phyloP scores from a whole-genome alignment of 495 filamentous ascomycete species.

The Aspergillus egyptiacus region DNA sequence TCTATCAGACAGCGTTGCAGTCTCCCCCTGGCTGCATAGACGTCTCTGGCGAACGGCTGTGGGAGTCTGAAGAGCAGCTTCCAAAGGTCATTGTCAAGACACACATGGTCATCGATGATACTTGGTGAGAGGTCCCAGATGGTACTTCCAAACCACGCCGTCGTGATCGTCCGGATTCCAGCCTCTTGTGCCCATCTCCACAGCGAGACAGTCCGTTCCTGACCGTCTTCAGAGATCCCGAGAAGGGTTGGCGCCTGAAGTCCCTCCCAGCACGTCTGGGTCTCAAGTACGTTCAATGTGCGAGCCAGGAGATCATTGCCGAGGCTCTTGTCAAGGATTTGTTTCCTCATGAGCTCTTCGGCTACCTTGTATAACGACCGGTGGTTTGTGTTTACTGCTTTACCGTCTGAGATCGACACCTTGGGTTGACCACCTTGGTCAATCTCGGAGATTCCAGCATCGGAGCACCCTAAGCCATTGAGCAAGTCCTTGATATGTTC shows the following conservation, averaged over 20 bases:
- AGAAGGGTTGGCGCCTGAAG: neutral
- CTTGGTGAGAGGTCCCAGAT: neutral
- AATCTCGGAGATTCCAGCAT: neutral
- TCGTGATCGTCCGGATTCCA: constrained; percentile 1
- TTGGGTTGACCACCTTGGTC: neutral
- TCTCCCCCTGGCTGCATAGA: neutral
- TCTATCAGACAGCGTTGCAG: neutral
- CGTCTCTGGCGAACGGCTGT: neutral
- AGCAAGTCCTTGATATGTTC: neutral
- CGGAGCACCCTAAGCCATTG: neutral
- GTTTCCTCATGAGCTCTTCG: constrained; percentile 2
- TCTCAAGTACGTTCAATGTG: neutral
- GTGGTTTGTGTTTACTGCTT: neutral
- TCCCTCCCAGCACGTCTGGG: neutral
- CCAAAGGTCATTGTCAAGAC: neutral
- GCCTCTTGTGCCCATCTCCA: neutral
- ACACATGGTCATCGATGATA: neutral
- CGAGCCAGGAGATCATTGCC: neutral
- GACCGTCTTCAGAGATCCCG: neutral
- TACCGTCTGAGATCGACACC: neutral
- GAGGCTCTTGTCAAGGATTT: neutral
- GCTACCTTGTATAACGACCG: neutral
- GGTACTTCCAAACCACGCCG: constrained; percentile 1
- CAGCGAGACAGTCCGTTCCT: neutral
- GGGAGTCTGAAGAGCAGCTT: constrained; percentile 1